Percentiles rank a stretch among this genome's conserved stretches.
These are phyloP conservation scores for Penstemon davidsonii DNA, from an alignment of 257 asterid species.

Conservation along the genomic window DNA sequence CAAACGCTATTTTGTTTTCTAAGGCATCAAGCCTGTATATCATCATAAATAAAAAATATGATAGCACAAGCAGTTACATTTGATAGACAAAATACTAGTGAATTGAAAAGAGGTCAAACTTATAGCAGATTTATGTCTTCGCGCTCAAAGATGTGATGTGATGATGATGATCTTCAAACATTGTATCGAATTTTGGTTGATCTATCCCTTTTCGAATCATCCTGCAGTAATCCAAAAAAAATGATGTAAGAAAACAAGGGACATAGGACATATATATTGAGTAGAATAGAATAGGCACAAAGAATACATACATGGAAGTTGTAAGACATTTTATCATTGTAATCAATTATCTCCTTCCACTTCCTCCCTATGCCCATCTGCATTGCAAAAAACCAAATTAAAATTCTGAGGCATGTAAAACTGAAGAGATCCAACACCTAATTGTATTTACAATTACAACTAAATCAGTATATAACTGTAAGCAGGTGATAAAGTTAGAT, in stretches of 20 bases:
- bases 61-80: neutral
- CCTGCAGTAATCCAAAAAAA: conserved; percentile 39
- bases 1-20: too few relatives aligned
- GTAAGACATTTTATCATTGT: conserved; percentile 46
- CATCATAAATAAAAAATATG: neutral
- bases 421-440: too few relatives aligned
- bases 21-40: too few relatives aligned
- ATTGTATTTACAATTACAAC: too few relatives aligned
- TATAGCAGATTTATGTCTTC: too few relatives aligned
- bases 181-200: conserved; percentile 44
- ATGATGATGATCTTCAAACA: conserved; percentile 31
- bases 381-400: conserved; percentile 21
- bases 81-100: too few relatives aligned
- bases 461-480: neutral
- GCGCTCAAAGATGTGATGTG: too few relatives aligned
- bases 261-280: too few relatives aligned
- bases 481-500: neutral
- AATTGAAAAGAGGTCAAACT: too few relatives aligned
- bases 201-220: conserved; percentile 54
- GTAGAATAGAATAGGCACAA: neutral
- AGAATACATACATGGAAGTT: conserved; percentile 47
- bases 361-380: conserved; percentile 73
- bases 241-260: neutral
- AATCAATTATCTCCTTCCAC: conserved; percentile 61
- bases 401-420: neutral